A percentile compares a stretch with the other conserved stretches of the same genome.
Conservation (phyloP, 257 asterid species). For the Solanum paucissectum region DNA sequence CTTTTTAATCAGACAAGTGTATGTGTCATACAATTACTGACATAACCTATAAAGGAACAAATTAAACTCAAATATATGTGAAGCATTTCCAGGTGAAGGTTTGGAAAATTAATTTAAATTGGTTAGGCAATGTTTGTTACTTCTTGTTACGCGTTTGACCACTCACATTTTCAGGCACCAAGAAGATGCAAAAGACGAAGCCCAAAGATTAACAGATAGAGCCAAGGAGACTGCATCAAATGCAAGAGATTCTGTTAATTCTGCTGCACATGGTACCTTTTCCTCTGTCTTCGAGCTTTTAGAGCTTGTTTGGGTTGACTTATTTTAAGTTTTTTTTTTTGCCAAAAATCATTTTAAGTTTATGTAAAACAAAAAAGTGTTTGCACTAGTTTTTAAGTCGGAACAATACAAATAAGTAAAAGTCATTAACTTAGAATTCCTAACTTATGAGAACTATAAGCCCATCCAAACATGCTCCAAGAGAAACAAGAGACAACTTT, state of each 20-base stretch:
- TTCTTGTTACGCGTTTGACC: not conserved
- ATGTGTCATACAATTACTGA: not conserved
- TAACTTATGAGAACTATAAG: not conserved
- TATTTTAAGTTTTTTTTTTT: too few species aligned
- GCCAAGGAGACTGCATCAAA: constrained; percentile 35
- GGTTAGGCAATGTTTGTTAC: not conserved
- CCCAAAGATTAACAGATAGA: constrained; percentile 12
- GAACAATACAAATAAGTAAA: too few species aligned
- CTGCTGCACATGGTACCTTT: constrained; percentile 41
- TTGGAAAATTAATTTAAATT: not conserved
- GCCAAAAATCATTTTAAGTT: too few species aligned
- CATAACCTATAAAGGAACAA: not conserved
- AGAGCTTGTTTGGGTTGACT: too few species aligned
- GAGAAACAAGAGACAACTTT: not conserved
- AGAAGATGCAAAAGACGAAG: constrained; percentile 21
- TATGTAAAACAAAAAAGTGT: not conserved
- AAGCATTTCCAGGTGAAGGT: not conserved
- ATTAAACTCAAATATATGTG: not conserved
- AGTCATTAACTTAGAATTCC: too few species aligned
- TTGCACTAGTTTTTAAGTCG: not conserved
- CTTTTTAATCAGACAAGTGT: not conserved
- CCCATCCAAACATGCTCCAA: too few species aligned
- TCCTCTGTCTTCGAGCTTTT: too few species aligned
- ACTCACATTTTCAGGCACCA: not conserved
- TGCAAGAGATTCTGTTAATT: constrained; percentile 25